These are phyloP conservation scores for Curvularia verruculosa DNA, from an alignment of 2,329 filamentous ascomycete genomes.

Conservation along the genomic window DNA sequence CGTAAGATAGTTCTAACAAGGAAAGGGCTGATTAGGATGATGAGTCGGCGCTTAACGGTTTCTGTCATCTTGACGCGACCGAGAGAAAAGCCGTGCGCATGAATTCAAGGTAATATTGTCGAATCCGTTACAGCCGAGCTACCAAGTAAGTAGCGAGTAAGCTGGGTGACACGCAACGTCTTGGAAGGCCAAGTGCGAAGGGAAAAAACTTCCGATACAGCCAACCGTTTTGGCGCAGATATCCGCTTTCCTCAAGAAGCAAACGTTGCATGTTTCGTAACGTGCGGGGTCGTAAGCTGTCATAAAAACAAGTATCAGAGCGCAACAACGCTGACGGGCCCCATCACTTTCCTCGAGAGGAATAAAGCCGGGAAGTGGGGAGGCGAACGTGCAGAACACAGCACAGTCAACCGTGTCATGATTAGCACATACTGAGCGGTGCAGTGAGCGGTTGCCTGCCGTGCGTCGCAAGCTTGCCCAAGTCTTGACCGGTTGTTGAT, in stretches of 20 bases:
- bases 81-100: slow-evolving; percentile 5
- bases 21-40: neutral
- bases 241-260: neutral
- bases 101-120: neutral
- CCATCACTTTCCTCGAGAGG: neutral
- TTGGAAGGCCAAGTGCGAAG: neutral
- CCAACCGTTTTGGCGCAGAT: neutral
- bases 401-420: slow-evolving; percentile 3
- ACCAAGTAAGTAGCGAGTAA: neutral
- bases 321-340: slow-evolving; percentile 6
- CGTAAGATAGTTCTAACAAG: neutral
- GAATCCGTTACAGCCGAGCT: neutral
- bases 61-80: slow-evolving; percentile 1
- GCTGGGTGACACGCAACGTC: neutral
- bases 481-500: slow-evolving; percentile 11
- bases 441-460: slow-evolving; percentile 5
- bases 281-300: slow-evolving; percentile 14
- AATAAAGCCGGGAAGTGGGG: slow-evolving; percentile 14
- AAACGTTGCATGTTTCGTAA: slow-evolving; percentile 10
- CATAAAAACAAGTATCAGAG: slow-evolving; percentile 4
- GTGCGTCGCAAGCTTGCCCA: slow-evolving; percentile 6
- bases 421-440: neutral
- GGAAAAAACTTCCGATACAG: neutral
- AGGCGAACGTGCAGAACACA: slow-evolving; percentile 10
- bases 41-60: neutral